Percentiles rank a stretch among this genome's conserved stretches.
phyloP scores from a whole-genome alignment of 2,329 filamentous ascomycete genomes.

The Plenodomus biglobosus region DNA sequence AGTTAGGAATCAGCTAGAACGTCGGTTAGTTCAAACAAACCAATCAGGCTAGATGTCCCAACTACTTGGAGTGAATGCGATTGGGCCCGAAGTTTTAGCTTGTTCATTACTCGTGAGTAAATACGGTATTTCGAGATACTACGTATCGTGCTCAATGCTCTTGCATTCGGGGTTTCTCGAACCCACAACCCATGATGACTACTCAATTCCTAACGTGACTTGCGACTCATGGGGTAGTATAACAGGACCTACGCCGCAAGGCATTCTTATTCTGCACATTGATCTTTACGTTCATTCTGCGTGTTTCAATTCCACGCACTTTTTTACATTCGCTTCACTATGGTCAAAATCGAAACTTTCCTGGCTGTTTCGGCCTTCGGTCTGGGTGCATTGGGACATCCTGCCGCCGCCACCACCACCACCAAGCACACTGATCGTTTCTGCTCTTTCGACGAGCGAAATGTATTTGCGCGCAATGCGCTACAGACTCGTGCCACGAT shows the following conservation, averaged over 20 bases:
- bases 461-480: constrained; percentile 14
- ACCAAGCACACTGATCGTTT: constrained; percentile 28
- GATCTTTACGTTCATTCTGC: neutral
- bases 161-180: neutral
- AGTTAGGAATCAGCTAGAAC: too few species aligned
- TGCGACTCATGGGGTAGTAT: neutral
- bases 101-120: too few species aligned
- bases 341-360: constrained; percentile 22
- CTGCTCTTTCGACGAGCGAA: constrained; percentile 19
- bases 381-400: constrained; percentile 25
- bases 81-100: too few species aligned
- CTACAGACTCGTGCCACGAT: constrained; percentile 17
- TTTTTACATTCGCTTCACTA: constrained; percentile 3
- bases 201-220: too few species aligned
- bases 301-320: neutral
- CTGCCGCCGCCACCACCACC: too few species aligned
- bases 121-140: too few species aligned
- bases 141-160: too few species aligned
- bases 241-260: neutral
- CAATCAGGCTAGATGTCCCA: neutral
- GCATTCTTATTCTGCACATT: neutral
- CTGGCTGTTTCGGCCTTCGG: constrained; percentile 16
- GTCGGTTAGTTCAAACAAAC: too few species aligned
- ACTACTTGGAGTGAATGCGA: too few species aligned
- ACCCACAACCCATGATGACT: neutral